A percentile compares a stretch with the other conserved stretches of the same genome.
Evolutionary conservation across 495 filamentous ascomycete species (phyloP).

Genomic region (Halenospora varia): DNA sequence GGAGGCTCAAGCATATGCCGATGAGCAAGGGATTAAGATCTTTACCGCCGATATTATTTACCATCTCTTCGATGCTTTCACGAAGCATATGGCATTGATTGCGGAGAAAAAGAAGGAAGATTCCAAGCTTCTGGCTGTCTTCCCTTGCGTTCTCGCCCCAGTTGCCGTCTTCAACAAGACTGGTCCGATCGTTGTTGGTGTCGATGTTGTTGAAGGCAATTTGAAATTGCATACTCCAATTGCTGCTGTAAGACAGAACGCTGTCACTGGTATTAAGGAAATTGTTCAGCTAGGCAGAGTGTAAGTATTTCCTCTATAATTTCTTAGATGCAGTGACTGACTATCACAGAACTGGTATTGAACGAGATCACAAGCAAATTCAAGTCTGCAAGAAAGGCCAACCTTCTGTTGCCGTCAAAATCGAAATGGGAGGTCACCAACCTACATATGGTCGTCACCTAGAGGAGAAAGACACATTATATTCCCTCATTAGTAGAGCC

Average conservation of each 20-base stretch:
- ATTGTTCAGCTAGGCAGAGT: conserved; percentile 86
- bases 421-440: conserved; percentile 89
- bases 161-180: conserved; percentile 99
- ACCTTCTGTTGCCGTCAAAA: conserved; percentile 95
- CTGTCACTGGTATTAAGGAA: conserved; percentile 75
- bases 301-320: conserved; percentile 52
- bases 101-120: conserved; percentile 93
- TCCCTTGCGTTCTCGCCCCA: conserved; percentile 85
- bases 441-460: conserved; percentile 93
- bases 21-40: conserved; percentile 94
- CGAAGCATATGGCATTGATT: conserved; percentile 82
- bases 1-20: conserved; percentile 86
- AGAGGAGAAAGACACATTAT: conserved; percentile 87
- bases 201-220: conserved; percentile 89
- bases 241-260: conserved; percentile 74
- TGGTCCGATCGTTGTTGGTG: conserved; percentile 89
- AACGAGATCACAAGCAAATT: conserved; percentile 96
- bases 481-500: conserved; percentile 77
- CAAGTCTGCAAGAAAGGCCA: conserved; percentile 89
- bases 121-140: conserved; percentile 89
- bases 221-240: conserved; percentile 85
- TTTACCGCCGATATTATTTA: conserved; percentile 99
- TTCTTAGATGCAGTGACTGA: conserved; percentile 4
- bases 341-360: conserved; percentile 73
- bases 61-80: conserved; percentile 96